Base-by-base conservation (phyloP, 2,329 filamentous ascomycete species). In the Trichoderma arundinaceum region DNA sequence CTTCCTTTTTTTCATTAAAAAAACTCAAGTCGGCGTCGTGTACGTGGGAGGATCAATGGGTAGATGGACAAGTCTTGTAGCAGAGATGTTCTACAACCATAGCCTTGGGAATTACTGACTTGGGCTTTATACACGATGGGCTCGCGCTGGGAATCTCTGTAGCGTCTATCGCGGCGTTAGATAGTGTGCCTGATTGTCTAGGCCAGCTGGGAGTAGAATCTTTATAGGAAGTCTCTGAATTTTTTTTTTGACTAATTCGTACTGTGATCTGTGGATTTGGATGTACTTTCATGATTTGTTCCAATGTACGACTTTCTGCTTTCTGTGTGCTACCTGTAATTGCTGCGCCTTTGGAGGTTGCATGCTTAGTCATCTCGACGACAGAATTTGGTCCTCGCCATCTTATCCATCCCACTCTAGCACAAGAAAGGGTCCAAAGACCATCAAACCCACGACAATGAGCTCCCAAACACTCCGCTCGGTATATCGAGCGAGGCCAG, bases 401-500 rank as follows among this genome's bases (percentile, higher is more conserved):
- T 61, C 46, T n/a, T 15, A 19, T 44, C 32, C 43, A 58, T 58
- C 53, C 62, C 62, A 58, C 52, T 52, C 52, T 17, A 49, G 35
- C 35, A 58, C 28, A 10, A 52, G 19, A 33, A 52, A 46, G 43
- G 28, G 17, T 2, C 10, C 44, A 35, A 28, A n/a, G 13, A 58
- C 46, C 65, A 64, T 41, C 46, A 68, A 68, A 28, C 22, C 28
- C 54, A 64, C 70, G 69, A 75, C 67, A 67, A 80, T 80, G 78
- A 75, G 77, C 64, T 73, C 74, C 46, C 76, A 78, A 70, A 73
- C 74, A 46, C 73, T 80, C 61, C 77, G 77, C 71, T 79, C 77
- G 69, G 73, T 74, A 56, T 70, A 70, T 67, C 77, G 77, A 60
- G 72, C 76, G 68, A 73, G 74, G 71, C 75, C 75, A 35, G 76